Base-by-base conservation (phyloP, 805 yeast species). In the Saturnispora dispora region DNA sequence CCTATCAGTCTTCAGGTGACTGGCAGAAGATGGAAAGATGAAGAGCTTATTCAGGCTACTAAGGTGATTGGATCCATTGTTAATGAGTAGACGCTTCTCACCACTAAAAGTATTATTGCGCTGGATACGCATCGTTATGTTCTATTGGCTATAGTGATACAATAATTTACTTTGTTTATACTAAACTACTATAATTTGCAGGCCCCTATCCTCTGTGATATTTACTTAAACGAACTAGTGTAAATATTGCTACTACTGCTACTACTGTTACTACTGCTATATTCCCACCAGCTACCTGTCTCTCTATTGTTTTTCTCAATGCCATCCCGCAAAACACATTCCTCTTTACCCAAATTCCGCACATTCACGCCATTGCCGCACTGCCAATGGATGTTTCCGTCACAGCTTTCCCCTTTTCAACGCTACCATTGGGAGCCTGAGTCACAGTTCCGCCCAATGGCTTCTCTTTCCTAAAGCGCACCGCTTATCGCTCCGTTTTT, bases 21-120 rank as follows among this genome's bases (percentile, higher is more conserved):
- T 15, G 82, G 81, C 27, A 72, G 70, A 59, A 66, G 81, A 45
- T 77, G 72, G 67, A 65, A 66, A 22, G 81, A 77, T 55, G 82
- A 77, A 57, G 70, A 67, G 18, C 68, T 73, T 7, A 69, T 77
- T 42, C 73, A 73, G 43, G 76, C 75, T 5, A 66, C 75, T 5
- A 70, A 69, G 56, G 66, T 69, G n/a, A 57, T 76, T 30, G 70
- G 64, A 20, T 63, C 64, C 18, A 60, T 68, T 27, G 50, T 63
- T 59, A 67, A 55, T 62, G 25, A 46, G 11, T 45, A 49, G 42
- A 35, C 8, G 18, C 35, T 18, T 18, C 33, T 9, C 5, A 30
- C 33, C 15, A 30, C 5, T 9, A 13, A 10, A 30, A 11, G 8
- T 7, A 25, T 25, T 25, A n/a, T 25, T 25, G 28, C 28, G 28